These are phyloP conservation scores for Helotiales sp. DNA, from an alignment of 2,329 filamentous ascomycete genomes.

Conservation along the genomic window DNA sequence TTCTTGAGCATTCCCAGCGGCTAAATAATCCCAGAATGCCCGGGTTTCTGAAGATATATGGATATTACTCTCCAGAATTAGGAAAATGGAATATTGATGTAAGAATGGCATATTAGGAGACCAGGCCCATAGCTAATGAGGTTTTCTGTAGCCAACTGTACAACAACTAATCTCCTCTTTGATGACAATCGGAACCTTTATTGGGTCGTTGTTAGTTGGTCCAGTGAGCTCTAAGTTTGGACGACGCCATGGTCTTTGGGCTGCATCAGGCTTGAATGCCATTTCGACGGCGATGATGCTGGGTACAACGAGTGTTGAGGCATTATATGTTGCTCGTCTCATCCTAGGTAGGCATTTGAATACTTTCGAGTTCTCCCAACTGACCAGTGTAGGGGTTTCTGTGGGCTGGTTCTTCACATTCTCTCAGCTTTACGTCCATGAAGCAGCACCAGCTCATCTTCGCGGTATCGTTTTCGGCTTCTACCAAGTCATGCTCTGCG, in stretches of 20 bases:
- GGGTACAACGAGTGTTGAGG: conserved; percentile 46
- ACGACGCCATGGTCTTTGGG: conserved; percentile 52
- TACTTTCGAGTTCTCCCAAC: background rate
- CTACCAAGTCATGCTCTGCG: conserved; percentile 55
- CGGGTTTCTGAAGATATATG: conserved; percentile 56
- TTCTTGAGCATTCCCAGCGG: too few species aligned
- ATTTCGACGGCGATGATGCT: conserved; percentile 52
- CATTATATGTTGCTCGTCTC: conserved; percentile 52
- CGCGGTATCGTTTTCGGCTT: conserved; percentile 53
- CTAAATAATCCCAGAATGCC: conserved; percentile 46
- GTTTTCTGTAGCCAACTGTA: conserved; percentile 48
- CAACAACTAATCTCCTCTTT: conserved; percentile 57
- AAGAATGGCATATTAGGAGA: background rate
- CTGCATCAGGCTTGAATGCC: conserved; percentile 51
- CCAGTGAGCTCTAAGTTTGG: conserved; percentile 54
- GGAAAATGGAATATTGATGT: conserved; percentile 35
- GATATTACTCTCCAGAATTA: conserved; percentile 43
- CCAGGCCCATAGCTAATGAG: background rate
- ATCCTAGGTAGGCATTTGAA: conserved; percentile 43
- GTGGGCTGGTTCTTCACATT: conserved; percentile 55
- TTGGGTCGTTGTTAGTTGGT: conserved; percentile 54
- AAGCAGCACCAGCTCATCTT: conserved; percentile 52
- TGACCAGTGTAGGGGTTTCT: conserved; percentile 31
- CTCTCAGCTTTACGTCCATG: conserved; percentile 54
- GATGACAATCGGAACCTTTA: conserved; percentile 54